These are phyloP conservation scores for Phytophthora fragariae DNA, from an alignment of 352 stramenopile species.

Conservation along the genomic window DNA sequence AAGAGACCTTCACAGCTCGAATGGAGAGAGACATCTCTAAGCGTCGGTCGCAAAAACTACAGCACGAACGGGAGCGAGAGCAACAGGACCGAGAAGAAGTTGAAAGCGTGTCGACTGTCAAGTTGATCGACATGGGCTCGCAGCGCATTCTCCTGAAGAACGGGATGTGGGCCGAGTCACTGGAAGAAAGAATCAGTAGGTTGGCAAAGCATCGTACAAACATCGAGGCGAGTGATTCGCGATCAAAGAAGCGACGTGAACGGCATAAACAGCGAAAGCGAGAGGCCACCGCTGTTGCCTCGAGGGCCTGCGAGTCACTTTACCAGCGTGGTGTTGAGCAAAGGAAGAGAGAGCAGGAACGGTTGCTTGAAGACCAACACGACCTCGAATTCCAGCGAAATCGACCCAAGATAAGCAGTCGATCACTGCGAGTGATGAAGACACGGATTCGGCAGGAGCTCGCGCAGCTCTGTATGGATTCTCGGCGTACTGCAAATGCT, in stretches of 20 bases:
- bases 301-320: constrained; percentile 56
- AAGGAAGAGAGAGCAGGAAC: constrained; percentile 35
- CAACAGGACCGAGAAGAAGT: constrained; percentile 32
- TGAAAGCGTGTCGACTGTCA: constrained; percentile 8
- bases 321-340: constrained; percentile 60
- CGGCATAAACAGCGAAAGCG: constrained; percentile 23
- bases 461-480: constrained; percentile 42
- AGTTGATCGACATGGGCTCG: constrained; percentile 59
- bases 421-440: constrained; percentile 50
- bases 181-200: constrained; percentile 42
- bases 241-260: constrained; percentile 23
- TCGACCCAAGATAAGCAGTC: constrained; percentile 45
- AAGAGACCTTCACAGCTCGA: constrained; percentile 36
- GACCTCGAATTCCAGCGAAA: constrained; percentile 28
- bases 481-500: constrained; percentile 9
- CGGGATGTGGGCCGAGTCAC: constrained; percentile 56
- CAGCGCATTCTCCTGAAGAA: constrained; percentile 61
- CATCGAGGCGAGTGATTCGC: not conserved
- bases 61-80: constrained; percentile 31
- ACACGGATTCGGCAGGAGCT: constrained; percentile 48
- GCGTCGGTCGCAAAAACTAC: constrained; percentile 29
- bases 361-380: constrained; percentile 30
- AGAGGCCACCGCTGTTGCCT: constrained; percentile 26
- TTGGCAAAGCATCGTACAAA: constrained; percentile 30
- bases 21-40: constrained; percentile 62